phyloP scores from a whole-genome alignment of 2,329 filamentous ascomycete species.

The Penicillium oxalicum region DNA sequence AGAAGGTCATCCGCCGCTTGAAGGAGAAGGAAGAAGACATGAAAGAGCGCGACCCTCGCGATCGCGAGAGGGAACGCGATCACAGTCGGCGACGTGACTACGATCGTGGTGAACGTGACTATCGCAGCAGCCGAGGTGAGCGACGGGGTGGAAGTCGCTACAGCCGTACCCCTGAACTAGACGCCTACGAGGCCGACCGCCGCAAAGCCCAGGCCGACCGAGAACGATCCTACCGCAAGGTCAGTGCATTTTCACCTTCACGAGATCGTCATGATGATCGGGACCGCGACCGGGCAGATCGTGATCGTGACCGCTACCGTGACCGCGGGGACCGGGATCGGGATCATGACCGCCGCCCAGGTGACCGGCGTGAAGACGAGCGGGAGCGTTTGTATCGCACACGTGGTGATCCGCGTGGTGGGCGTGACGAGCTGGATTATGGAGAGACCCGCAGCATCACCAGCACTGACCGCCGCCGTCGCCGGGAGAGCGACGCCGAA shows the following conservation, averaged over 20 bases:
- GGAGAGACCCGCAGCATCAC: slow-evolving; percentile 56
- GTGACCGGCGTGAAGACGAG: slow-evolving; percentile 67
- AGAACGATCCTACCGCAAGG: slow-evolving; percentile 87
- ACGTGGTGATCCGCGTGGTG: slow-evolving; percentile 72
- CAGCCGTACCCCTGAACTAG: slow-evolving; percentile 83
- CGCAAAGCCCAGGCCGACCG: slow-evolving; percentile 89
- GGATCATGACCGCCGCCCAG: slow-evolving; percentile 36
- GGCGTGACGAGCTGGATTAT: slow-evolving; percentile 84
- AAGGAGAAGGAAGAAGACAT: slow-evolving; percentile 89
- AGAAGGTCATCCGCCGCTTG: slow-evolving; percentile 85
- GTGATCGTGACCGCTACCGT: slow-evolving; percentile 32
- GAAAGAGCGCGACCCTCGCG: slow-evolving; percentile 46
- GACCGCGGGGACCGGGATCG: slow-evolving; percentile 30
- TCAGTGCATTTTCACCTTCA: slow-evolving; percentile 55
- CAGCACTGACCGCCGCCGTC: slow-evolving; percentile 65
- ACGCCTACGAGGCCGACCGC: slow-evolving; percentile 92
- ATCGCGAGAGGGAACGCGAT: neutral
- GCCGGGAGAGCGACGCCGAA: slow-evolving; percentile 71
- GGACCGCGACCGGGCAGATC: slow-evolving; percentile 35
- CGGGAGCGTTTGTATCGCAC: slow-evolving; percentile 78
- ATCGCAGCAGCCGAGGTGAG: slow-evolving; percentile 43
- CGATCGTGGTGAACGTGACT: slow-evolving; percentile 53
- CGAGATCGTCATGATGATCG: slow-evolving; percentile 36
- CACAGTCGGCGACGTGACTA: slow-evolving; percentile 45
- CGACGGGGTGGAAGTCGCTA: slow-evolving; percentile 48